phyloP scores from a whole-genome alignment of 441 rosid genomes.

The Monsonia emarginata region DNA sequence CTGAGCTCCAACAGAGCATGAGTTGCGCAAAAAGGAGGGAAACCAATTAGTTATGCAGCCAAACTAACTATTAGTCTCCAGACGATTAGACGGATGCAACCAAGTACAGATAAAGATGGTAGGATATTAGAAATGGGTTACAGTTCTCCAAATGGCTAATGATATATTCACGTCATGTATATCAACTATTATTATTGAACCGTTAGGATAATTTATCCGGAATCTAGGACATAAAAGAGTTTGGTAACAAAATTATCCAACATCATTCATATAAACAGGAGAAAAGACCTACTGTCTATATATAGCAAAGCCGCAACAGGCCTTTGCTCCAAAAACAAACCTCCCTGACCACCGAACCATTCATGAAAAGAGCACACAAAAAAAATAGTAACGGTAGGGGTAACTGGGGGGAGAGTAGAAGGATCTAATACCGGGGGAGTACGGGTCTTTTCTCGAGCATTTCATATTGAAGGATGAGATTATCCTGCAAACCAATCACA shows the following conservation, averaged over 20 bases:
- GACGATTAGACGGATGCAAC: no score
- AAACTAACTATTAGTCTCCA: no score
- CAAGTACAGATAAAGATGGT: not conserved
- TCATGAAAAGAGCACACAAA: not conserved
- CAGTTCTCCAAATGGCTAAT: not conserved
- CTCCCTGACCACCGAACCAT: not conserved
- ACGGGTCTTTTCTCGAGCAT: slow-evolving; percentile 73
- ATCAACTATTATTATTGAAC: not conserved
- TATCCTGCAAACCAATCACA: slow-evolving; percentile 53
- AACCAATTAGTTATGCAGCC: no score
- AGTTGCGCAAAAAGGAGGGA: no score
- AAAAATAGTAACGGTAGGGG: not conserved
- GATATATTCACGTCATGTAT: not conserved
- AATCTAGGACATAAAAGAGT: not conserved
- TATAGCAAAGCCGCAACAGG: not conserved
- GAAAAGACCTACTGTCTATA: no score
- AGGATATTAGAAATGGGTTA: not conserved
- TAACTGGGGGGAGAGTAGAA: not conserved
- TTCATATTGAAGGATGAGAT: slow-evolving; percentile 68
- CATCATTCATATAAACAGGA: not conserved
- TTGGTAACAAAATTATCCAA: not conserved
- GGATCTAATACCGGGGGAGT: slow-evolving; percentile 32
- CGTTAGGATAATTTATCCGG: not conserved
- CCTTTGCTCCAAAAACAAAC: not conserved
- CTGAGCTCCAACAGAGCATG: no score